Conservation (phyloP, 257 asterid genomes). For the Solanum chiquidenum region DNA sequence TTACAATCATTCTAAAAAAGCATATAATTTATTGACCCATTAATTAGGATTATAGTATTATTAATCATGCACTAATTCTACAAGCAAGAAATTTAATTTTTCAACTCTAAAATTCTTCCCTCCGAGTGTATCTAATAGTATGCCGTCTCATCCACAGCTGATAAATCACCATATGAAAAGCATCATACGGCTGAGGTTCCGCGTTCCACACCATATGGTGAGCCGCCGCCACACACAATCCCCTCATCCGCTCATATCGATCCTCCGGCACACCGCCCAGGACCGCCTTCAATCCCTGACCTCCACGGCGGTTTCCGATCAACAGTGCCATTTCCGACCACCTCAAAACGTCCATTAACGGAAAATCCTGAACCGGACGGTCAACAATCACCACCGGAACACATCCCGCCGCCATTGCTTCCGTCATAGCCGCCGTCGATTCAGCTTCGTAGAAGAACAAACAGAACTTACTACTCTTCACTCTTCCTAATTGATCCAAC, state of each 20-base stretch:
- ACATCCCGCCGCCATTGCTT: constrained; percentile 65
- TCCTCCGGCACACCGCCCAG: constrained; percentile 41
- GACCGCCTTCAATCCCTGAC: constrained; percentile 37
- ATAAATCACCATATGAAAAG: constrained; percentile 78
- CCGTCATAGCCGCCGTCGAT: constrained; percentile 32
- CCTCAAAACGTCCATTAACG: constrained; percentile 60
- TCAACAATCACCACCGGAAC: constrained; percentile 81
- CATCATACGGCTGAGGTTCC: constrained; percentile 60
- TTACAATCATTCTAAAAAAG: background rate
- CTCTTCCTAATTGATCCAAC: constrained; percentile 8
- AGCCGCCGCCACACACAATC: constrained; percentile 44
- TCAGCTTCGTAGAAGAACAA: constrained; percentile 39
- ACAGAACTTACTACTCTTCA: constrained; percentile 52
- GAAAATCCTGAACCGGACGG: constrained; percentile 80
- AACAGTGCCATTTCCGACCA: constrained; percentile 61
- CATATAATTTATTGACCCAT: background rate
- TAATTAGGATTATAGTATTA: background rate
- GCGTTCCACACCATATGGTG: constrained; percentile 74
- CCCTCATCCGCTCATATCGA: constrained; percentile 43
- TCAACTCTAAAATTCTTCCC: constrained; percentile 16
- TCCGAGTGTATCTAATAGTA: constrained; percentile 58
- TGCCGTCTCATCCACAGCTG: constrained; percentile 90
- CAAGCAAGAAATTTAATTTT: background rate
- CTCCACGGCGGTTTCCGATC: constrained; percentile 43
- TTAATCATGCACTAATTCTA: background rate